Evolutionary conservation across 306 rosid species (phyloP), one percentile per base, ranked within the genome.

Genomic region (Rosa persica): DNA sequence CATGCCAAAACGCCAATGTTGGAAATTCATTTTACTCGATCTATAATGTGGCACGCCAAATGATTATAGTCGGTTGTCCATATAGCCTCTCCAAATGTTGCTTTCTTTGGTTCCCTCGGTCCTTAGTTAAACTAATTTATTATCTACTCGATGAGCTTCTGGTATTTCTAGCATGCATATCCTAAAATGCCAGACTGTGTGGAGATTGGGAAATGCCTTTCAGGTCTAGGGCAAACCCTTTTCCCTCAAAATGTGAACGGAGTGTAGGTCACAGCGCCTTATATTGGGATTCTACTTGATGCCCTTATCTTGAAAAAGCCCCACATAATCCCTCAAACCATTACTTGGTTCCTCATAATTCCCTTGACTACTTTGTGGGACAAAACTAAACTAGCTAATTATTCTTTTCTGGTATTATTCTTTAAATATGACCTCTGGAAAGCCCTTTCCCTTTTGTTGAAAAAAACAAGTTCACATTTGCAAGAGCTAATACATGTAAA

Each of bases 251-350:
- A 39, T 66, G 71, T 66, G 71, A 66, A 66, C 71, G 9, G 15
- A 66, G 12, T 36, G 15, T 38, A 36, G 70, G 70, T 4, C 47
- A 17, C 43, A 39, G 16, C 71, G 71, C 47, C 71, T 66, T 39
- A 66, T 39, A 68, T 42, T 42, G 67, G 77, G 77, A 55, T 55
- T 52, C 52, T 22, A 54, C 69, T 76, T 76, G 36, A 46, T 76
- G 62, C 30, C 62, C 62, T 62, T 64, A 61, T 62, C 61, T 75
- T 44, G 19, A 43, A 5, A 40, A 47, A 64, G 17, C 22, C 62
- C 72, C 72, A 75, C 70, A 74, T 74, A 61, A 39, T 60, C 70
- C 78, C 70, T 43, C 78, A 22, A 22, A 13, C 15, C 40, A 57
- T 72, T 30, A 39, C 36, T 55, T 57, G 42, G 68, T 39, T 22